Evolutionary conservation across 2,329 filamentous ascomycete genomes (phyloP), one percentile per base, ranked within the genome.

Genomic region (Hymenoscyphus fraxineus): DNA sequence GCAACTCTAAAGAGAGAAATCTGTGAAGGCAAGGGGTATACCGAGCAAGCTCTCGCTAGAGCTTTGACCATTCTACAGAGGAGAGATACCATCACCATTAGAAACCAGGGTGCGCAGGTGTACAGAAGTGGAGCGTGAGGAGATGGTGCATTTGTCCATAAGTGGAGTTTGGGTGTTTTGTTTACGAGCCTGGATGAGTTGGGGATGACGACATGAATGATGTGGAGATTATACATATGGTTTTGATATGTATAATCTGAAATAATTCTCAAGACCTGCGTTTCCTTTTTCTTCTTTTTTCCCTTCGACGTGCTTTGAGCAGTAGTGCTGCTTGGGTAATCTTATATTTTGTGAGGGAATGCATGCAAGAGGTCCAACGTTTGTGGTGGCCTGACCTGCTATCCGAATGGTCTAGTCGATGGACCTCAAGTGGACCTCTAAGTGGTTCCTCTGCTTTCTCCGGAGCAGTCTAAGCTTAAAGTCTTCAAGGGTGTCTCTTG

Each of bases 21-120:
- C 82, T 92, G 96, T 5, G 93, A 97, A 73, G 89, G 90, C 15
- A 92, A 93, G 77, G 92, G 92, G 0, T 98, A 94, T 78, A 92
- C 86, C 68, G 95, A 98, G 78, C 89, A 92, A 75, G 88, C 88
- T 16, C 82, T 99, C 38, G 93, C 93, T 69, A 82, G 94, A 71
- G 92, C 94, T 0, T 77, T 99, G 71, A 88, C 94, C 80, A 85
- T 98, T 16, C 78, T 99, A 78, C 92, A 96, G 76, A 83, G 93
- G 73, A 85, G 93, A 70, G 94, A 97, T 72, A 96, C 91, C 1
- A 88, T 95, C 72, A 89, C 91, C 77, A 90, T 93, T 76, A 81
- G 91, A 65, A 89, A 91, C 71, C 89, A 91, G 71, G 90, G 90
- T 6, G 83, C 85, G 47, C 87, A 92, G 77, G 88, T 93, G 35